Conservation (phyloP, 2,329 filamentous ascomycete genomes). For the Hypoxylon sp. region DNA sequence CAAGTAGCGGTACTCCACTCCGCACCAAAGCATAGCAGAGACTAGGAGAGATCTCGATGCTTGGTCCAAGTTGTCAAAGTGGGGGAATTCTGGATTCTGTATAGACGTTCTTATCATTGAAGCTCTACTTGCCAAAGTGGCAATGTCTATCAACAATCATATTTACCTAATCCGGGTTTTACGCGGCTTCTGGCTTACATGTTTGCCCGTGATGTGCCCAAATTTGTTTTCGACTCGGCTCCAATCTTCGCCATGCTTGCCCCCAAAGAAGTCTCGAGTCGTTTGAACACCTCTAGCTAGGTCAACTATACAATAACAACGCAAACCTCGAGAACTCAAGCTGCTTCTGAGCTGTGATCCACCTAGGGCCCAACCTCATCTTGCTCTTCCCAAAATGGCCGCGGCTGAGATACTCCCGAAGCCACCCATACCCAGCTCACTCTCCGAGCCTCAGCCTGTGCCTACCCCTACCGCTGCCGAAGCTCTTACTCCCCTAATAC, state of each 20-base stretch:
- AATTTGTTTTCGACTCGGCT: not conserved
- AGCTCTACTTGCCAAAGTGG: not conserved
- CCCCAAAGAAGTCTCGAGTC: not conserved
- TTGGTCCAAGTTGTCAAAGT: not conserved
- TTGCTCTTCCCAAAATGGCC: constrained; percentile 28
- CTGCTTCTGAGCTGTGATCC: not conserved
- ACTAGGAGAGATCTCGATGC: not conserved
- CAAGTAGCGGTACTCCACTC: too few species aligned
- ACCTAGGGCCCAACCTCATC: not conserved
- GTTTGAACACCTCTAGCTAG: not conserved
- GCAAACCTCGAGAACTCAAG: not conserved
- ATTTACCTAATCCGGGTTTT: not conserved
- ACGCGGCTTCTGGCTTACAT: not conserved
- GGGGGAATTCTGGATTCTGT: not conserved
- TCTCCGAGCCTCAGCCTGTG: constrained; percentile 8
- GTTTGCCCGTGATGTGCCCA: not conserved
- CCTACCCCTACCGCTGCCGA: constrained; percentile 37
- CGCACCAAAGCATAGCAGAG: too few species aligned
- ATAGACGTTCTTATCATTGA: constrained; percentile 5
- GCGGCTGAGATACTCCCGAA: constrained; percentile 39
- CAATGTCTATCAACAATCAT: constrained; percentile 1
- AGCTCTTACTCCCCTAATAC: constrained; percentile 43
- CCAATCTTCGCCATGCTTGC: not conserved
- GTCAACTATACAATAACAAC: not conserved
- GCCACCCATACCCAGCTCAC: constrained; percentile 16